Evolutionary conservation across 768 basidiomycete species (phyloP).

Genomic region (Pleurotus ostreatus): DNA sequence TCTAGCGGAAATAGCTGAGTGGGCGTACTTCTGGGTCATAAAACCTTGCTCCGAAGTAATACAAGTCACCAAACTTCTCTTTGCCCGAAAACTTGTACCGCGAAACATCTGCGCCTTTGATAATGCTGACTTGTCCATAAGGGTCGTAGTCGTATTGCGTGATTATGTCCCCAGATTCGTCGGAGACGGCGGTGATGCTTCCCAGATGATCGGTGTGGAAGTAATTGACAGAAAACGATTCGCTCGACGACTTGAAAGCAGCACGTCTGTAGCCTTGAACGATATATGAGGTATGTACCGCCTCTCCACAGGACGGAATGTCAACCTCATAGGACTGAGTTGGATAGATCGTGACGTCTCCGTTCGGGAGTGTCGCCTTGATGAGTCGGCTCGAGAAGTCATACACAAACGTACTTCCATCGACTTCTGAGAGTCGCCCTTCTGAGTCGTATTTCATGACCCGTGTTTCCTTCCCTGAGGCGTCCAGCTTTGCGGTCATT

Average conservation of each 20-base stretch:
- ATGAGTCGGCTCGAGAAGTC: conserved; percentile 10
- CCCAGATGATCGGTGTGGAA: conserved; percentile 6
- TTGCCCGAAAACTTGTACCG: conserved; percentile 13
- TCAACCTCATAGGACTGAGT: conserved; percentile 11
- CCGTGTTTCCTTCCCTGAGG: neutral
- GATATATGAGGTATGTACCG: conserved; percentile 8
- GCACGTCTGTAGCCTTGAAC: conserved; percentile 9
- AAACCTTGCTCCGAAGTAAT: conserved; percentile 11
- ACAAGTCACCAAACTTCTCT: conserved; percentile 10
- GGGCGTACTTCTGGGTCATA: conserved; percentile 10
- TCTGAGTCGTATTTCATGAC: conserved; percentile 2
- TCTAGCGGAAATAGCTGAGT: neutral
- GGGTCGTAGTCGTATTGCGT: conserved; percentile 12
- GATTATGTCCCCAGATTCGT: conserved; percentile 1
- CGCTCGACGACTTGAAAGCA: neutral
- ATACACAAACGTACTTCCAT: conserved; percentile 6
- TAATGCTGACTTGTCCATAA: neutral
- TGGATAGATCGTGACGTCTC: conserved; percentile 7
- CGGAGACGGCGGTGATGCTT: conserved; percentile 1
- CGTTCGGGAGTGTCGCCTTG: conserved; percentile 5
- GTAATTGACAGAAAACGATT: neutral
- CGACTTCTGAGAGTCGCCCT: neutral
- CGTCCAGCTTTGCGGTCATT: conserved; percentile 3
- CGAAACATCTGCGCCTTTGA: conserved; percentile 2
- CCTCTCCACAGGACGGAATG: conserved; percentile 5